A percentile compares a stretch with the other conserved stretches of the same genome.
phyloP scores from a whole-genome alignment of 2,329 filamentous ascomycete genomes.

The Didymella lethalis region DNA sequence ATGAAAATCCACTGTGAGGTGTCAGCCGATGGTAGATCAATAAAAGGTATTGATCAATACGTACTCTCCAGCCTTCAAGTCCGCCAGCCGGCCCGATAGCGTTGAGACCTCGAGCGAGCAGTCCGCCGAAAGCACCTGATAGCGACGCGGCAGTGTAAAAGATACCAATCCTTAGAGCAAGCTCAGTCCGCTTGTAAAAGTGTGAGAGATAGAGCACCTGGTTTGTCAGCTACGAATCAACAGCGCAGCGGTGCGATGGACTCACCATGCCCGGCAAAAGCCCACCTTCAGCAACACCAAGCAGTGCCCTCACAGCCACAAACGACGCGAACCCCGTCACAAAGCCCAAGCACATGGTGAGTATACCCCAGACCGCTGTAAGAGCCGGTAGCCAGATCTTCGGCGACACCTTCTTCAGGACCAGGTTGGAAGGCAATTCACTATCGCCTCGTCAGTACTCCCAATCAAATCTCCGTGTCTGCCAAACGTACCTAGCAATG shows the following conservation, averaged over 20 bases:
- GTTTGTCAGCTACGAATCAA: background rate
- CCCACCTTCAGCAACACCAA: conserved; percentile 71
- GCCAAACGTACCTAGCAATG: conserved; percentile 60
- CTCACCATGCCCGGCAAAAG: conserved; percentile 70
- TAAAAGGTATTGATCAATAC: background rate
- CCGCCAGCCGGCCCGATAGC: conserved; percentile 65
- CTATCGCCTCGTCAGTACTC: conserved; percentile 44
- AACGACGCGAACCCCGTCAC: conserved; percentile 65
- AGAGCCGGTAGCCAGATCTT: conserved; percentile 67
- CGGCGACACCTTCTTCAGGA: conserved; percentile 68
- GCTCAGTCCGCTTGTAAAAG: conserved; percentile 67
- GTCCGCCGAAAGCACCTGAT: conserved; percentile 69
- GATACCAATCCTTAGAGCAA: conserved; percentile 69
- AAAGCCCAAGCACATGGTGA: conserved; percentile 66
- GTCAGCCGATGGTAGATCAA: background rate
- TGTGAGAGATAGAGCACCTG: conserved; percentile 66
- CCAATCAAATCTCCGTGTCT: background rate
- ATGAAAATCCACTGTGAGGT: conserved; percentile 65
- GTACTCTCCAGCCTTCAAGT: conserved; percentile 60
- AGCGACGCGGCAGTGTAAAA: conserved; percentile 74
- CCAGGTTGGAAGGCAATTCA: conserved; percentile 70
- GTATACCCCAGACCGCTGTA: conserved; percentile 65
- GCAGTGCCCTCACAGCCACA: conserved; percentile 65
- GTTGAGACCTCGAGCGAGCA: conserved; percentile 68
- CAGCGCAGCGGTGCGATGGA: conserved; percentile 8